Base-by-base conservation (phyloP, 2,329 filamentous ascomycete genomes). In the Myriosclerotinia scirpicola region DNA sequence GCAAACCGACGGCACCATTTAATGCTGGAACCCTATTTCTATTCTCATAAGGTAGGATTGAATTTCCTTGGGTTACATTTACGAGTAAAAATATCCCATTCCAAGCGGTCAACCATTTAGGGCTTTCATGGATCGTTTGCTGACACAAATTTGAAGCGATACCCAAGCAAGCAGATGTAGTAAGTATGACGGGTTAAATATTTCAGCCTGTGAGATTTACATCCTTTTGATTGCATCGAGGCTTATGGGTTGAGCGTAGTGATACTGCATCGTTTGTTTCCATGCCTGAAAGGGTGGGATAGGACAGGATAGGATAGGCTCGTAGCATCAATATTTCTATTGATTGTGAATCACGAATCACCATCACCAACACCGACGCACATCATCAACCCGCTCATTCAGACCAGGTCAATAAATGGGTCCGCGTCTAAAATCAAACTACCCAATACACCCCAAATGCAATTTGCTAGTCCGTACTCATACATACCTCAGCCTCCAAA, bases 401-500 rank as follows among this genome's bases (percentile, higher is more conserved):
- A 22, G 22, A 20, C 15, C 38, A n/a, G 42, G 12, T 48, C 54
- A 30, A 55, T 30, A 44, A 8, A 36, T n/a, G 6, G 42, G 26
- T 48, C 42, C 42, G 54, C 54, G 54, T 56, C 17, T 59, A 36
- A 48, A 17, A 14, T 26, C 3, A 52, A 48, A 30, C 42, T 22
- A 36, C 42, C 30, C 42, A 26, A 36, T 26, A 7, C 54, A n/a
- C 20, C 42, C 30, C 20, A 22, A 48, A 48, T 48, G 4, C 42
- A 54, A 48, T 36, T 15, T 59, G 42, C 56, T 26, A 20, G 15
- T 48, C 7, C 11, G 30, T 22, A 48, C 26, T 26, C 40, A 22
- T 48, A 26, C 1, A 20, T 60, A 40, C 53, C 36, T 60, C 44
- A 60, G 56, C 56, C 44, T 42, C 56, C 44, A 22, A 50, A 60